Base-by-base conservation (phyloP, 2,329 filamentous ascomycete species). In the Aspergillus hiratsukae region DNA sequence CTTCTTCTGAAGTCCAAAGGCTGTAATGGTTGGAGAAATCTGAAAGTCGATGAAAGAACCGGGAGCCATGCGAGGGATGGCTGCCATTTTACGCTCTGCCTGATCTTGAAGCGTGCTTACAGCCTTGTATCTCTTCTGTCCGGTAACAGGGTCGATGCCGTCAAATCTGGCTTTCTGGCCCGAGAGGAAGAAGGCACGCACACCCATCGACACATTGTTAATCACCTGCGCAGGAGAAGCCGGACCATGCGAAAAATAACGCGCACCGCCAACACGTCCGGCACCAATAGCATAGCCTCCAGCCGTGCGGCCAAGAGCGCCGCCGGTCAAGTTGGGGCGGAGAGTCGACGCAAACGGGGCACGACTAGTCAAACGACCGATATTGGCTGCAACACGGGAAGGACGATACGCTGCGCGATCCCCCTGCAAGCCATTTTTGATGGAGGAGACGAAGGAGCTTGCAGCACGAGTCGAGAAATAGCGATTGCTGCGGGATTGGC, bases 201-300 rank as follows among this genome's bases (percentile, higher is more conserved):
- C 87, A 4, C 91, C 94, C 65, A 91, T 87, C 11, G 91, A 96
- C n/a, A 97, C 93, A 74, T 96, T 96, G 73, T 94, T 89, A 52
- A 97, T 84, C 49, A 97, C 91, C 72, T 97, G 90, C 1, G 92
- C 91, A 41, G 91, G 91, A 7, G 87, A 85, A 9, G 90, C 88
- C 1, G 93, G 91, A 0, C 86, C 84, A 75, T 97, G 92, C 1
- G 91, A 95, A 76, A 97, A 97, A 78, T 93, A 93, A 63, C 93
- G 84, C 25, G 87, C 85, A 48, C 88, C 89, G 63, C 89, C 86
- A 57, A 84, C 72, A 49, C 86, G 81, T 31, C 87, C 87, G 51
- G 86, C 84, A 29, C 90, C 90, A 55, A 82, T 76, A 41, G 90
- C 77, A 61, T 99, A 99, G n/a, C 94, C 94, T 62, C 93, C 91